A percentile compares a stretch with the other conserved stretches of the same genome.
Evolutionary conservation across 2,329 filamentous ascomycete genomes (phyloP).

Genomic region (Clarireedia hainanense): DNA sequence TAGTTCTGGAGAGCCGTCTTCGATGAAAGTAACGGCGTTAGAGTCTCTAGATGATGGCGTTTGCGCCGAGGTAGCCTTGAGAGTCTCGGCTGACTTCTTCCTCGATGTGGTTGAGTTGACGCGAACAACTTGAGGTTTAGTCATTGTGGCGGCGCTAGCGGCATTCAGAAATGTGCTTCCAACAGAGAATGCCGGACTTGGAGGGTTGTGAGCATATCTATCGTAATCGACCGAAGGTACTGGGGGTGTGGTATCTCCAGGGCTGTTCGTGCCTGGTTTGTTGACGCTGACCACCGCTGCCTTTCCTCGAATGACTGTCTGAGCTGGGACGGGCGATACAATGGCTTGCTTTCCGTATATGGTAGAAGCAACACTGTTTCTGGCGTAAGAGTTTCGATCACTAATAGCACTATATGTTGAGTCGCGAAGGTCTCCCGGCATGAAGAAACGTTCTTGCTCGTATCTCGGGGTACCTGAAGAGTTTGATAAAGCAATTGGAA

Average conservation of each 20-base stretch:
- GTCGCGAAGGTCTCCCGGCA: slow-evolving; percentile 81
- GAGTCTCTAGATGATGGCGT: slow-evolving; percentile 32
- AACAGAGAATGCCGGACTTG: slow-evolving; percentile 56
- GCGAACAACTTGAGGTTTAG: slow-evolving; percentile 52
- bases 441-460: slow-evolving; percentile 85
- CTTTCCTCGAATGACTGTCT: slow-evolving; percentile 80
- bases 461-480: slow-evolving; percentile 50
- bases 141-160: slow-evolving; percentile 48
- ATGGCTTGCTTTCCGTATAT: slow-evolving; percentile 90
- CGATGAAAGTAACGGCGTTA: slow-evolving; percentile 40
- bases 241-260: slow-evolving; percentile 54
- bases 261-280: slow-evolving; percentile 52
- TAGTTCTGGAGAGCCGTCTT: slow-evolving; percentile 41
- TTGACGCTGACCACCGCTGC: slow-evolving; percentile 88
- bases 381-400: slow-evolving; percentile 54
- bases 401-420: slow-evolving; percentile 77
- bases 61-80: not conserved
- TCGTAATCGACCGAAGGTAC: slow-evolving; percentile 64
- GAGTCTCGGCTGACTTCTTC: slow-evolving; percentile 31
- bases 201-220: slow-evolving; percentile 45
- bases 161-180: slow-evolving; percentile 62
- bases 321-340: slow-evolving; percentile 68
- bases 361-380: slow-evolving; percentile 79
- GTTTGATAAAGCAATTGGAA: slow-evolving; percentile 59
- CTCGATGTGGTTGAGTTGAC: slow-evolving; percentile 43